A percentile compares a stretch with the other conserved stretches of the same genome.
Evolutionary conservation across 2,329 filamentous ascomycete genomes (phyloP).

Genomic region (Chrysoporthe austroafricana): DNA sequence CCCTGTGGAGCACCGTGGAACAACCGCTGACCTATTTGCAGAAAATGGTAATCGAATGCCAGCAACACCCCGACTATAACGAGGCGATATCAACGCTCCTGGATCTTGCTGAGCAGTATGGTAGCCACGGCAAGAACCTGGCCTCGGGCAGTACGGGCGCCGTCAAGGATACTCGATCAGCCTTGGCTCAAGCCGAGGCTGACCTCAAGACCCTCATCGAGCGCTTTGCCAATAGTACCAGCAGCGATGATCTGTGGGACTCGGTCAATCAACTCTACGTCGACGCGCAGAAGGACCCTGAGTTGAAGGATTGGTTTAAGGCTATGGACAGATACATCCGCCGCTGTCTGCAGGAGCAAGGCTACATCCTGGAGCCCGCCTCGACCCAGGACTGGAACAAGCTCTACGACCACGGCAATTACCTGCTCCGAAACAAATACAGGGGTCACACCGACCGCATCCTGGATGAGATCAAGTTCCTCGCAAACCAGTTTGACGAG

Average conservation of each 20-base stretch:
- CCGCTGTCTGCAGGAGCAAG: constrained; percentile 83
- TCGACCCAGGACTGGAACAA: constrained; percentile 82
- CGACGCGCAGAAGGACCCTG: constrained; percentile 83
- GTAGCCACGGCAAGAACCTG: constrained; percentile 70
- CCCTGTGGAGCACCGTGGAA: background rate
- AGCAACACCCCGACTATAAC: constrained; percentile 92
- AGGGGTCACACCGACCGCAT: constrained; percentile 82
- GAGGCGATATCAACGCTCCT: constrained; percentile 89
- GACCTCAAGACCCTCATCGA: constrained; percentile 88
- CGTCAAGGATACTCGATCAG: constrained; percentile 73
- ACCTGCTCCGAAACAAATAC: constrained; percentile 88
- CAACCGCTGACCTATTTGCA: background rate
- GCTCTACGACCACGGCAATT: constrained; percentile 83
- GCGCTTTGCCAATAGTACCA: constrained; percentile 94
- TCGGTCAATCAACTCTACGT: constrained; percentile 84
- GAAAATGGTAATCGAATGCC: constrained; percentile 97
- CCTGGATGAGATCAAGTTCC: constrained; percentile 86
- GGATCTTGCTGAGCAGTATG: constrained; percentile 82
- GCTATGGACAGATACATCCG: constrained; percentile 77
- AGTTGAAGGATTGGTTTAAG: constrained; percentile 90
- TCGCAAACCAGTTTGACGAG: constrained; percentile 85
- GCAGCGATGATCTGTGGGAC: constrained; percentile 81
- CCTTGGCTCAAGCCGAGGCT: constrained; percentile 72
- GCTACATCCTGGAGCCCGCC: constrained; percentile 83
- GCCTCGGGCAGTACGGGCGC: constrained; percentile 67